phyloP scores from a whole-genome alignment of 768 basidiomycete genomes.

The Panaeolus papilionaceus region DNA sequence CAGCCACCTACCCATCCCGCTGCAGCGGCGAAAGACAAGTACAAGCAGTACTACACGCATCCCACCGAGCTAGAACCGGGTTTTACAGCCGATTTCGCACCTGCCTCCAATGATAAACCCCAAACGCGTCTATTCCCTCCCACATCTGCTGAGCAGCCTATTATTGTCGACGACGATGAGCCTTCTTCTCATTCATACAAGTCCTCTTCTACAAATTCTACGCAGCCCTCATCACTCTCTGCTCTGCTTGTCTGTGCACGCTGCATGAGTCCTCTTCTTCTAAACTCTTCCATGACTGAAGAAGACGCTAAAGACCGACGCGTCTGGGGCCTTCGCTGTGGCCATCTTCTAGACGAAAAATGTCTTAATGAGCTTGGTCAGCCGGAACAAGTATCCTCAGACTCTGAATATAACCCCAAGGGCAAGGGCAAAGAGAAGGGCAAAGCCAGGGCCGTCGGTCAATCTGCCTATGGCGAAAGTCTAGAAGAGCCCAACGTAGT shows the following conservation, averaged over 20 bases:
- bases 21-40: constrained; percentile 43
- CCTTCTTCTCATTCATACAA: constrained; percentile 6
- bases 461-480: constrained; percentile 21
- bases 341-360: constrained; percentile 81
- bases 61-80: constrained; percentile 60
- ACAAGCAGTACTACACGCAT: constrained; percentile 70
- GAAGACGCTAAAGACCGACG: constrained; percentile 52
- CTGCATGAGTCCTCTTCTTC: constrained; percentile 69
- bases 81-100: constrained; percentile 72
- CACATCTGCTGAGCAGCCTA: constrained; percentile 43
- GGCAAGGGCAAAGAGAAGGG: constrained; percentile 51
- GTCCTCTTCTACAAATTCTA: constrained; percentile 19
- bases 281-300: constrained; percentile 53
- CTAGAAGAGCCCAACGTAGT: constrained; percentile 21
- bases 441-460: constrained; percentile 28
- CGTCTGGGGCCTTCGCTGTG: constrained; percentile 78
- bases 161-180: constrained; percentile 55
- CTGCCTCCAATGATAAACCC: constrained; percentile 34
- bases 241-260: constrained; percentile 68
- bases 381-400: constrained; percentile 36
- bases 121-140: constrained; percentile 32
- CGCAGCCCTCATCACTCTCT: constrained; percentile 40
- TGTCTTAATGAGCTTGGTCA: constrained; percentile 66
- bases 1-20: constrained; percentile 16
- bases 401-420: constrained; percentile 24